Evolutionary conservation across 768 basidiomycete genomes (phyloP), one percentile per base, ranked within the genome.

Genomic region (Pluteus cervinus): DNA sequence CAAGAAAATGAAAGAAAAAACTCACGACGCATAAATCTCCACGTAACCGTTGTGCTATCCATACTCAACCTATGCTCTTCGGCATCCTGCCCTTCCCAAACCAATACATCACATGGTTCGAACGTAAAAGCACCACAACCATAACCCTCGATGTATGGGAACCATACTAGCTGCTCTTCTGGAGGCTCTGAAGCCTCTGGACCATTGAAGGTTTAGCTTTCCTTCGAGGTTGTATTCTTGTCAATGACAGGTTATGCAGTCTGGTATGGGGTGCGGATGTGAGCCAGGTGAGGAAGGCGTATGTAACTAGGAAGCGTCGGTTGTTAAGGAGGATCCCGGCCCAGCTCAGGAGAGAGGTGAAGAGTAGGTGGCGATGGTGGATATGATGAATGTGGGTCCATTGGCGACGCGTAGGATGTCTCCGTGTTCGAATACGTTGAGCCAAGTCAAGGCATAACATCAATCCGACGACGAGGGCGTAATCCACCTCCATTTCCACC

Each of bases 1-100:
- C 11, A 11, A 5, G 31, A 40, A 7, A 15, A 36, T 7, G 14
- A 5, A 36, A 12, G 28, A 11, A 24, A 26, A 34, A 7, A 65
- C 70, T 21, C 44, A 86, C 85, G 68, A 79, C n/a, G 83, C 84
- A 53, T 86, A 88, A 41, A 81, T 79, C 45, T 90, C 86, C 81
- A 88, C 80, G 89, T 86, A 36, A 84, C 70, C 3, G 81, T 82
- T 80, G 87, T 84, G 42, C 74, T 79, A 41, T 69, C 72, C 68
- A 76, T 62, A 60, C 78, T 79, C 31, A 89, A 66, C 24, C 85
- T 67, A 57, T 90, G 88, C 10, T 81, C 66, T 86, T 84, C 40
- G 86, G 86, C 71, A 82, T 86, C 77, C 87, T 79, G 42, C 87
- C 86, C 65, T 88, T 89, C 7, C 86, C 86, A 56, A 89, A 89